Base-by-base conservation (phyloP, 1,139 yeast species). In the Lodderomyces orthopsilosis region DNA sequence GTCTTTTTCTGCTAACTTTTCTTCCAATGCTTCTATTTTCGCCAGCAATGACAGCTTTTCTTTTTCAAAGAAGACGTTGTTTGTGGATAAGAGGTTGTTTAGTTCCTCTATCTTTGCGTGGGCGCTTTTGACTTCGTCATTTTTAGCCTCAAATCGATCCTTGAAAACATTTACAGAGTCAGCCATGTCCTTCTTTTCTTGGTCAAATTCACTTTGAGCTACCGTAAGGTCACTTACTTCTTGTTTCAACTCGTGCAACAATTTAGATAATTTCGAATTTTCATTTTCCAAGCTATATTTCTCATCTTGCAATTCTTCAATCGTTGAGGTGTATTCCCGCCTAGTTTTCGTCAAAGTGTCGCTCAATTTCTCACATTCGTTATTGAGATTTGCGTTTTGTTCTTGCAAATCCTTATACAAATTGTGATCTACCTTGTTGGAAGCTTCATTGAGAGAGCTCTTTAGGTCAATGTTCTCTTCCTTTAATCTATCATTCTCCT, bases 281-380 rank as follows among this genome's bases (percentile, higher is more conserved):
- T 60, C 59, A 46, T 70, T 69, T 49, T 73, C 77, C 49, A 72
- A 59, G 21, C 60, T 58, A 52, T 73, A 79, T 48, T 72, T 70
- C 41, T 80, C 85, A 46, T 69, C 74, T 44, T 63, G 70, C 56
- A 74, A 64, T 17, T 58, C 53, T 7, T 65, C 70, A 41, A 74
- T 70, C 32, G 70, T 68, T 4, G 60, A 49, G 43, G 77, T 80
- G 36, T 56, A 60, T 47, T 77, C 81, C 21, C 71, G 62, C 42
- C 85, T 70, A 21, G 77, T 51, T 7, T 57, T 54, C 2, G 76
- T 65, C 41, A 81, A 64, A 26, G 81, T 78, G 36, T 61, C 66
- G 17, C 83, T 75, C 37, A 86, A 61, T 40, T 77, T 66, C 48
- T 85, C 91, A 55, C 88, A 80, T 57, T 88, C 95, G 33, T 68